Conservation (phyloP, 768 basidiomycete genomes). For the Suillus discolor region DNA sequence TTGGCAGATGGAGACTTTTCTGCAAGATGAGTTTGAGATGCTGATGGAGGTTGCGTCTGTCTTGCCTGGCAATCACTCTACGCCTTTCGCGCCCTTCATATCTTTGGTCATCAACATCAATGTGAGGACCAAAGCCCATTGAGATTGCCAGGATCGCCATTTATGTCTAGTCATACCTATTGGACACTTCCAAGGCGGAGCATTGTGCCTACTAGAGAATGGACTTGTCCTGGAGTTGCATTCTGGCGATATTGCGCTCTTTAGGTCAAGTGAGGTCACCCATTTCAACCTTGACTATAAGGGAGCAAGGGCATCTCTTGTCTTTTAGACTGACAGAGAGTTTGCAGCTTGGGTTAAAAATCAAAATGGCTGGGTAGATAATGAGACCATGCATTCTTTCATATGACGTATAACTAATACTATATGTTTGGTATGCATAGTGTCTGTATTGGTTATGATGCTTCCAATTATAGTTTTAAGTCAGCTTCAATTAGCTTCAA, state of each 20-base stretch:
- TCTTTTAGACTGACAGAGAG: conserved; percentile 12
- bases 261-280: conserved; percentile 1
- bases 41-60: neutral
- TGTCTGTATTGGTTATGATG: neutral
- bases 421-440: neutral
- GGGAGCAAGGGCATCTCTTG: conserved; percentile 9
- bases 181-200: conserved; percentile 8
- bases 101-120: conserved; percentile 10
- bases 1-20: neutral
- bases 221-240: conserved; percentile 11
- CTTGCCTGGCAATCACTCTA: conserved; percentile 1
- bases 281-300: conserved; percentile 15
- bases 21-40: conserved; percentile 7
- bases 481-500: neutral
- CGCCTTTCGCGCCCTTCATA: conserved; percentile 1
- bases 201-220: conserved; percentile 10
- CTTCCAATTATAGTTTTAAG: neutral
- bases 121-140: conserved; percentile 11
- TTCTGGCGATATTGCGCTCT: conserved; percentile 9
- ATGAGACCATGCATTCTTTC: neutral
- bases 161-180: conserved; percentile 11
- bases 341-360: conserved; percentile 2
- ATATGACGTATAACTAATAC: neutral
- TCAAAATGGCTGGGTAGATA: conserved; percentile 8
- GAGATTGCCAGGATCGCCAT: neutral